These are phyloP conservation scores for Chenopodium formosanum DNA, from an alignment of 148 eudicot genomes.

Conservation along the genomic window DNA sequence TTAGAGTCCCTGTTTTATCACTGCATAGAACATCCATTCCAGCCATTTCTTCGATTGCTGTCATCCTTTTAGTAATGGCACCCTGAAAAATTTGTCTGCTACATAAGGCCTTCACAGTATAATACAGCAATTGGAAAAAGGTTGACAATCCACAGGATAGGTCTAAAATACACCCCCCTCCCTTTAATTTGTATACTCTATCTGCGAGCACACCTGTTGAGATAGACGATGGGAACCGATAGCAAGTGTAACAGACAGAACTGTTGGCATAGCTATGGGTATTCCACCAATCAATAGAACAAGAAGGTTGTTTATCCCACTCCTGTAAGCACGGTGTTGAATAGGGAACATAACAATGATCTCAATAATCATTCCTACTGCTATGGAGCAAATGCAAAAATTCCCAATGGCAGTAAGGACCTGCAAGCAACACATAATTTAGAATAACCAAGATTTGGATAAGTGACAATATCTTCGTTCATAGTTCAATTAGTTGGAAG, in stretches of 20 bases:
- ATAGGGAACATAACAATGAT: constrained; percentile 70
- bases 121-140: neutral
- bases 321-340: constrained; percentile 58
- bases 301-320: constrained; percentile 75
- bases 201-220: constrained; percentile 49
- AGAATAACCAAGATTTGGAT: constrained; percentile 1
- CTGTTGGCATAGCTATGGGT: constrained; percentile 90
- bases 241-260: constrained; percentile 74
- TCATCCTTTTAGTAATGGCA: constrained; percentile 83
- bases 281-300: constrained; percentile 81
- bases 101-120: neutral
- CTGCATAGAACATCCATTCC: constrained; percentile 85
- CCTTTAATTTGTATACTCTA: neutral
- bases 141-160: neutral
- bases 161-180: neutral
- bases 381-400: constrained; percentile 77
- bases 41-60: constrained; percentile 88
- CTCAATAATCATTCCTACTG: constrained; percentile 66
- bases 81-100: constrained; percentile 34
- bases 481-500: neutral
- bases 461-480: neutral
- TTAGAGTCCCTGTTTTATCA: constrained; percentile 77
- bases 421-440: constrained; percentile 31
- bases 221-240: constrained; percentile 78
- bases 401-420: constrained; percentile 79